A percentile compares a stretch with the other conserved stretches of the same genome.
phyloP scores from a whole-genome alignment of 768 basidiomycete genomes.

The Russula emetica region DNA sequence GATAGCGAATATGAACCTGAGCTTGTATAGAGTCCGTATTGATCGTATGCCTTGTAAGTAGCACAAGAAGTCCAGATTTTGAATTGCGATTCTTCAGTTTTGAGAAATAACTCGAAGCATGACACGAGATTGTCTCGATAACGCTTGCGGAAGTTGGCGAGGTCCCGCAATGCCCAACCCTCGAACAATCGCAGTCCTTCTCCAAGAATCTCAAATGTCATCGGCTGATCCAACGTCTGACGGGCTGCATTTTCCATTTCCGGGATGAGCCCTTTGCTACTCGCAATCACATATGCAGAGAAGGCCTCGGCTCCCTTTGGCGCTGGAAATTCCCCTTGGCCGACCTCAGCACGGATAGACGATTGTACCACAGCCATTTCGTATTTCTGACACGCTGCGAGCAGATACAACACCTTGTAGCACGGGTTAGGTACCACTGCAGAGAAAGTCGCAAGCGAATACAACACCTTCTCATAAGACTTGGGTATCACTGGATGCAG shows the following conservation, averaged over 20 bases:
- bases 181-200: background rate
- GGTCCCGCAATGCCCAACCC: background rate
- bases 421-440: too few species aligned
- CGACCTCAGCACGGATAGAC: background rate
- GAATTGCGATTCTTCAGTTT: too few species aligned
- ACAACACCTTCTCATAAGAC: background rate
- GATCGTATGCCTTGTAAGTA: too few species aligned
- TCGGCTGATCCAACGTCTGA: background rate
- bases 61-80: too few species aligned
- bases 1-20: too few species aligned
- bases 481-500: background rate
- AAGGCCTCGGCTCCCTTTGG: background rate
- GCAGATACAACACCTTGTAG: background rate
- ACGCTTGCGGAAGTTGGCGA: background rate
- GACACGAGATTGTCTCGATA: background rate
- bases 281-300: background rate
- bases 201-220: background rate
- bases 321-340: background rate
- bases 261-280: background rate
- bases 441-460: background rate
- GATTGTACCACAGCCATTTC: constrained; percentile 21
- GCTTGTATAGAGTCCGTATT: too few species aligned
- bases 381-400: constrained; percentile 30
- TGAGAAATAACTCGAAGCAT: background rate
- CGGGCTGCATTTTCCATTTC: background rate